Percentiles rank a stretch among this genome's conserved stretches.
Conservation (phyloP, 805 yeast species). For the Yamadazyma phyllophila region DNA sequence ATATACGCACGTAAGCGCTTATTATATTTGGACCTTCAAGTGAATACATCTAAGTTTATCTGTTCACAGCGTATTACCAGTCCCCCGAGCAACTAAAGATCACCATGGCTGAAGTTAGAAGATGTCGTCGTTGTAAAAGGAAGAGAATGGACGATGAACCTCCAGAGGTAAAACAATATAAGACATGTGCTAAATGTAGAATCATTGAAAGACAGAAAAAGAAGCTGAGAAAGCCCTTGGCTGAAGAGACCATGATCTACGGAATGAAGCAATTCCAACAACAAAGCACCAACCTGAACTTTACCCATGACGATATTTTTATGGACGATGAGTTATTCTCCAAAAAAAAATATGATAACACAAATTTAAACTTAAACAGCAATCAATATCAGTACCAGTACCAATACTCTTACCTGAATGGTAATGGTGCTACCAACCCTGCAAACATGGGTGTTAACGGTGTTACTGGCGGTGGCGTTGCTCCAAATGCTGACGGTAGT, state of each 20-base stretch:
- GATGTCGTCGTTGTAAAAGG: slow-evolving; percentile 58
- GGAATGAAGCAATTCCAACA: slow-evolving; percentile 46
- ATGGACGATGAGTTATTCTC: slow-evolving; percentile 19
- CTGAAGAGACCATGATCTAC: slow-evolving; percentile 45
- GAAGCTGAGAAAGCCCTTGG: slow-evolving; percentile 44
- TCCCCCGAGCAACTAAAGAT: background rate
- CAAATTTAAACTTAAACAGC: slow-evolving; percentile 3
- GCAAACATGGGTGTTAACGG: slow-evolving; percentile 2
- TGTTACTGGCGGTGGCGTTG: slow-evolving; percentile 3
- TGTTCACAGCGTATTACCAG: background rate
- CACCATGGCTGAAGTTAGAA: slow-evolving; percentile 23
- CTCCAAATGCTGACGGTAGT: slow-evolving; percentile 1
- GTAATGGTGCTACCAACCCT: background rate
- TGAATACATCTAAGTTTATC: background rate
- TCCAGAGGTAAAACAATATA: slow-evolving; percentile 54
- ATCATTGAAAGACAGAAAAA: slow-evolving; percentile 50
- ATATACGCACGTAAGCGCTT: slow-evolving; percentile 5
- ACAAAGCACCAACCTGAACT: slow-evolving; percentile 26
- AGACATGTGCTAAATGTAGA: slow-evolving; percentile 58
- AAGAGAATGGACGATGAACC: slow-evolving; percentile 56
- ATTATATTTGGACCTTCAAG: background rate
- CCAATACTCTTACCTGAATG: slow-evolving; percentile 10
- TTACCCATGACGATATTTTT: slow-evolving; percentile 18
- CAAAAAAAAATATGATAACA: slow-evolving; percentile 9
- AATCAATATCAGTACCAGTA: slow-evolving; percentile 12